These are phyloP conservation scores for Corylus heterophylla DNA, from an alignment of 306 rosid genomes.

Conservation along the genomic window DNA sequence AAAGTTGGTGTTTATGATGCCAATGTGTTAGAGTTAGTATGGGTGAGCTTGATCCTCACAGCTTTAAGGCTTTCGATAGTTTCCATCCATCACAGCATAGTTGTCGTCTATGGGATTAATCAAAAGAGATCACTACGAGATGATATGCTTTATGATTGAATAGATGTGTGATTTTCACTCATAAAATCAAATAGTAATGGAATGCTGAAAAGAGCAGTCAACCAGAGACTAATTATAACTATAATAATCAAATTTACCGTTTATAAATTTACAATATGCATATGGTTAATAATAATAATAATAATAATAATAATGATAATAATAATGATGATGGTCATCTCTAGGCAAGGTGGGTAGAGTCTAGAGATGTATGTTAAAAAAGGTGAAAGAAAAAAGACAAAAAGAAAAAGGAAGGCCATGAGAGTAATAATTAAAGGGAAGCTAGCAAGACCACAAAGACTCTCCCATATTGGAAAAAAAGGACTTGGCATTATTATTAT, in stretches of 20 bases:
- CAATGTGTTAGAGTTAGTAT: not conserved
- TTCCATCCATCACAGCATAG: no score
- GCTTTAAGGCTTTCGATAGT: no score
- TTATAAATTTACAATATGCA: conserved; percentile 44
- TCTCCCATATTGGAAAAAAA: conserved; percentile 60
- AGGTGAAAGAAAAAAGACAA: not conserved
- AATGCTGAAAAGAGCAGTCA: conserved; percentile 14
- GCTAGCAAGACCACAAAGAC: conserved; percentile 78
- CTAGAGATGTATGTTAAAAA: conserved; percentile 20
- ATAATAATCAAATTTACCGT: conserved; percentile 40
- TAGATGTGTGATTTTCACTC: not conserved
- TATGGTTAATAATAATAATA: conserved; percentile 27
- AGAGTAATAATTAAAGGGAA: conserved; percentile 27
- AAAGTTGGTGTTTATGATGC: not conserved
- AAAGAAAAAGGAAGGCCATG: conserved; percentile 10
- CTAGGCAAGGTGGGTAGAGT: conserved; percentile 20
- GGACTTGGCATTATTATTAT: conserved; percentile 54
- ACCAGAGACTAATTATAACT: conserved; percentile 18
- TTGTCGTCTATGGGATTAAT: no score
- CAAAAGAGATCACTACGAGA: not conserved
- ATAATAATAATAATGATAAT: conserved; percentile 29
- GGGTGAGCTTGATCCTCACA: not conserved
- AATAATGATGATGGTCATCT: conserved; percentile 40
- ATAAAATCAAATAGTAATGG: not conserved
- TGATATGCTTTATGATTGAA: not conserved